These are phyloP conservation scores for Ampelomyces quisqualis DNA, from an alignment of 2,329 filamentous ascomycete genomes.

Conservation along the genomic window DNA sequence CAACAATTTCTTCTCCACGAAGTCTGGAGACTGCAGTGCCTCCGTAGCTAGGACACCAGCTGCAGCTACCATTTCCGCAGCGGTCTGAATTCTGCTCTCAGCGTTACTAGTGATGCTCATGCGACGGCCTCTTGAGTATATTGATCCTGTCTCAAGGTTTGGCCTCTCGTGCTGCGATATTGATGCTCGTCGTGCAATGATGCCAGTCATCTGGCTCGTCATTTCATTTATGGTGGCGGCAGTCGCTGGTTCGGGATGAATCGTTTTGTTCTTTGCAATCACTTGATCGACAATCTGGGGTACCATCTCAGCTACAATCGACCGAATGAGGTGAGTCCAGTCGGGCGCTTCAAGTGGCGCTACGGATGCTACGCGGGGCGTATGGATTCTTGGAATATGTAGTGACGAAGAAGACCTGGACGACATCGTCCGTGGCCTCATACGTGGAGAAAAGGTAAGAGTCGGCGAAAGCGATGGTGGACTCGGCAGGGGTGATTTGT, in stretches of 20 bases:
- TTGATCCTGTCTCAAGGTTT: constrained; percentile 25
- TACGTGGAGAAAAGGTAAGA: background rate
- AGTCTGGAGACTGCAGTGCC: constrained; percentile 30
- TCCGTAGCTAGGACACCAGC: constrained; percentile 35
- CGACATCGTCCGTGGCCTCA: constrained; percentile 5
- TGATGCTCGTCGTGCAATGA: constrained; percentile 30
- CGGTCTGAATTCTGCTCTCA: constrained; percentile 33
- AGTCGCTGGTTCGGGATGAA: constrained; percentile 16
- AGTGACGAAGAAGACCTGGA: constrained; percentile 18
- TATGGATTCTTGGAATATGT: constrained; percentile 17
- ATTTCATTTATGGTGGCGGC: constrained; percentile 31
- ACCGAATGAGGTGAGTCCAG: constrained; percentile 32
- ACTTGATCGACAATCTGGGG: constrained; percentile 38
- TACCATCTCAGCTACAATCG: constrained; percentile 38
- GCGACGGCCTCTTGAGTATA: constrained; percentile 21
- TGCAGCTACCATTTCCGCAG: constrained; percentile 38
- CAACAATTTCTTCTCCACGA: constrained; percentile 39
- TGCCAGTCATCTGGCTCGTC: constrained; percentile 34
- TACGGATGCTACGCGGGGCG: constrained; percentile 9
- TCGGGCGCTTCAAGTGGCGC: constrained; percentile 19
- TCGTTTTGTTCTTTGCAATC: constrained; percentile 28
- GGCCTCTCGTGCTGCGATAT: constrained; percentile 25
- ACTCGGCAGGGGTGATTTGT: constrained; percentile 2
- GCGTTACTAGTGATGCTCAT: constrained; percentile 34
- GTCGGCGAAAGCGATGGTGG: constrained; percentile 4